Evolutionary conservation across 208 protist species (phyloP), one percentile per base, ranked within the genome.

Genomic region (Leishmania braziliensis): DNA sequence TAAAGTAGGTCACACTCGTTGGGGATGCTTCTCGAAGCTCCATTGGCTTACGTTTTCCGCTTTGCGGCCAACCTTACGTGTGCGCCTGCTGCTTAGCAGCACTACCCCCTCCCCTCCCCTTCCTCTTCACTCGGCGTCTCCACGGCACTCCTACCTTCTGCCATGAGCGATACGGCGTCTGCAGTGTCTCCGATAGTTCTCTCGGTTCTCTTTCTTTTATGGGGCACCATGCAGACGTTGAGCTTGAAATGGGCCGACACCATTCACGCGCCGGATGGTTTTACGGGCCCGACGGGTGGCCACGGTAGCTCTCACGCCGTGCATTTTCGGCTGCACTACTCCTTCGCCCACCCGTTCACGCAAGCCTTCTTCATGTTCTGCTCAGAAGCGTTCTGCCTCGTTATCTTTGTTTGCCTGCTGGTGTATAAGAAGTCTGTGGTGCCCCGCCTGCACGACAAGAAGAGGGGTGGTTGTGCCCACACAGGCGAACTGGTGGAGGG

Each of bases 331-430:
- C 74, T 86, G 9, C 48, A 86, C 68, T 92, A 90, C 78, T 84
- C 79, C 71, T 97, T 96, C 63, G 93, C 83, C 36, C 89, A 97
- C 78, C 92, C 93, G 18, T 97, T 95, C 86, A 89, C 89, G 43
- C 93, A 97, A 83, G 89, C 92, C 16, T 86, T 96, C 71, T 89
- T 93, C 71, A 98, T 98, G 95, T 98, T 98, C 85, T 86, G 84
- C 54, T 84, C 90, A 14, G 92, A 96, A 77, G 46, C 84, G n/a
- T 66, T 85, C 14, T 96, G 93, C 86, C 84, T 98, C 6, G 73
- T 90, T 10, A 77, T 93, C 0, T 92, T 92, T 81, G 82, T 71
- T 4, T 56, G 43, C 46, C 80, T 88, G 43, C 71, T 91, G 3
- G 48, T 69, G 53, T 88, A 81, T 39, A 87, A 87, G 33, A 72